Conservation (phyloP, 1,139 yeast genomes). For the Keqinozyma sinolaborantium region DNA sequence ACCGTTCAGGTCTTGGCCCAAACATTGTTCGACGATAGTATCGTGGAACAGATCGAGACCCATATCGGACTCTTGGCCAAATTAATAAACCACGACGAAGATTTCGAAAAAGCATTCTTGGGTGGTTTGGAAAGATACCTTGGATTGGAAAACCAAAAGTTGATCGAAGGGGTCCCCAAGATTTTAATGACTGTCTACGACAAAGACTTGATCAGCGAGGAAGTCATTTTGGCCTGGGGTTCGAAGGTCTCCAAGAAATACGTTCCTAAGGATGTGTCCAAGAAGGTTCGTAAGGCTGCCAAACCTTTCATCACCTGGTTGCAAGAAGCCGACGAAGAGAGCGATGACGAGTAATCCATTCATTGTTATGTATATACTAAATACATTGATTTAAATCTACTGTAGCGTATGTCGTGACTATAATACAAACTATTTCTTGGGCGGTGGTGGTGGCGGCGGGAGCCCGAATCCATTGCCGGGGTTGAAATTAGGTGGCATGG, state of each 20-base stretch:
- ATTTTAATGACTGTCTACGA: constrained; percentile 79
- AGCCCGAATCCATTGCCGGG: constrained; percentile 4
- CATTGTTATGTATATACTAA: background rate
- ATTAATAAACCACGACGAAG: constrained; percentile 59
- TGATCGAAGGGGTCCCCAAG: constrained; percentile 74
- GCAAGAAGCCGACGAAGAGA: constrained; percentile 78
- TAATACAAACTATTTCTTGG: constrained; percentile 10
- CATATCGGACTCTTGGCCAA: constrained; percentile 84
- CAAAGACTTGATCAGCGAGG: constrained; percentile 81
- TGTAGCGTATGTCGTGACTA: constrained; percentile 2
- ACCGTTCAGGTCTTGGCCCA: constrained; percentile 92
- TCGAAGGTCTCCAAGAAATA: constrained; percentile 89
- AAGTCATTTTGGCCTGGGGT: constrained; percentile 79
- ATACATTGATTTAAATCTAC: constrained; percentile 1
- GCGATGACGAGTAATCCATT: constrained; percentile 51
- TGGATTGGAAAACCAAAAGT: constrained; percentile 77
- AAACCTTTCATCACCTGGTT: constrained; percentile 95
- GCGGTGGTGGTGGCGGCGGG: constrained; percentile 16
- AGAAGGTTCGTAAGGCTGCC: constrained; percentile 94
- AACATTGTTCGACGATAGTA: constrained; percentile 76
- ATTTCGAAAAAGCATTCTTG: constrained; percentile 80
- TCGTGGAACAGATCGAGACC: constrained; percentile 65
- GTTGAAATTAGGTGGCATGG: constrained; percentile 7
- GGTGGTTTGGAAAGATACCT: constrained; percentile 96
- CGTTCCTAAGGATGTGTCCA: constrained; percentile 87